Base-by-base conservation (phyloP, 306 rosid species). In the Vigna mungo region DNA sequence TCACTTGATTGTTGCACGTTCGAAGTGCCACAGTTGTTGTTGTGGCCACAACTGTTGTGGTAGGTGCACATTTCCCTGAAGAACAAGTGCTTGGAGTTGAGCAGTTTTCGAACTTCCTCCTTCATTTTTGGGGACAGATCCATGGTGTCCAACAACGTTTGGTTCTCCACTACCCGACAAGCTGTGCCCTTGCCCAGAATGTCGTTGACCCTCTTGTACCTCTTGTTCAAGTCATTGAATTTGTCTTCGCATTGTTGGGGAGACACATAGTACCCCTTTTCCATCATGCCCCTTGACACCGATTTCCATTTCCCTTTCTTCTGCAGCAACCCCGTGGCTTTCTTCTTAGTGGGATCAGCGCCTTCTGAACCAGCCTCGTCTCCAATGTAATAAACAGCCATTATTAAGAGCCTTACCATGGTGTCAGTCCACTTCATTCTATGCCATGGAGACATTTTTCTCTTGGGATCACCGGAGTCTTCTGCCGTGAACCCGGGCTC, bases 181-280 rank as follows among this genome's bases (percentile, higher is more conserved):
- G 99, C 92, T 17, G 97, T 95, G 14, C 99, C 99, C 64, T 90
- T 95, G 2, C 99, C 99, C 14, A 95, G 95, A 48, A 95, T 92
- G 30, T 95, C 99, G 56, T 95, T 95, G 36, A 92, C 97, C 72
- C 99, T 87, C 79, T 92, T 95, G 69, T 89, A 95, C 84, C 99
- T 90, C 84, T 95, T 95, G 78, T 95, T 95, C 82, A 95, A 83
- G 47, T 95, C 99, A 70, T 95, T 95, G 84, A 95, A 95, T 84
- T 95, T 95, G 71, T 95, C 99, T 78, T 95, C 97, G 43, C 97
- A 95, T 81, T 95, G 99, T 77, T 95, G 97, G 11, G 99, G 99
- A 39, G 99, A 95, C 4, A 95, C 97, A 37, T 86, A 90, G 82
- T 86, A 92, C 27, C 94, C 96, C 12, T 89, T 92, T 55, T 92